Percentiles rank a stretch among this genome's conserved stretches.
Conservation (phyloP, 768 basidiomycete genomes). For the Russula emetica region DNA sequence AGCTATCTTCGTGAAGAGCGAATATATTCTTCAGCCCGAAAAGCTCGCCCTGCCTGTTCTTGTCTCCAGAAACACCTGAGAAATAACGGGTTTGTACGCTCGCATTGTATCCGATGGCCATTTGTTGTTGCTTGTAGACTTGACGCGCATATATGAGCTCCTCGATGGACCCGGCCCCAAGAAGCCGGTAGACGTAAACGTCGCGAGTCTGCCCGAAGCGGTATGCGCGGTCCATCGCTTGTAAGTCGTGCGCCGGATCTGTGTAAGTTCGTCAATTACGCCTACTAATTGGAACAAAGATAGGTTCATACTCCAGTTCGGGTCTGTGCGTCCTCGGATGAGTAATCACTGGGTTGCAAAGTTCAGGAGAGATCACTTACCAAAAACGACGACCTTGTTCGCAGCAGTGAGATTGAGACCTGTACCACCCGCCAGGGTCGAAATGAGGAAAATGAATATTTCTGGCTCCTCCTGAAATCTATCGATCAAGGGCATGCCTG, state of each 20-base stretch:
- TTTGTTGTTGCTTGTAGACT: slow-evolving; percentile 90
- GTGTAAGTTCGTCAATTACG: slow-evolving; percentile 33
- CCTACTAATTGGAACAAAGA: background rate
- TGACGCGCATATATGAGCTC: slow-evolving; percentile 87
- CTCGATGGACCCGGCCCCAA: slow-evolving; percentile 84
- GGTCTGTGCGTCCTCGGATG: slow-evolving; percentile 46
- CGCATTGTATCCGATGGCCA: slow-evolving; percentile 84
- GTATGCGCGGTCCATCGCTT: slow-evolving; percentile 85
- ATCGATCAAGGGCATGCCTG: slow-evolving; percentile 86
- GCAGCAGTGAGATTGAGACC: slow-evolving; percentile 88
- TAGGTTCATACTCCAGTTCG: slow-evolving; percentile 81
- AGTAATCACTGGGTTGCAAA: background rate
- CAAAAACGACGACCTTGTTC: slow-evolving; percentile 92
- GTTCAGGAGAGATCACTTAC: slow-evolving; percentile 35
- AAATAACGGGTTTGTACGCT: slow-evolving; percentile 83
- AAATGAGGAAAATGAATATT: slow-evolving; percentile 80
- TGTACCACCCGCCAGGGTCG: slow-evolving; percentile 87
- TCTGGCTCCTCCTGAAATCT: slow-evolving; percentile 70
- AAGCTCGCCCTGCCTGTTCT: slow-evolving; percentile 68
- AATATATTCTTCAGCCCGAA: slow-evolving; percentile 88
- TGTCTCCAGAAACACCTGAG: slow-evolving; percentile 77
- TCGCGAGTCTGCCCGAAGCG: slow-evolving; percentile 84
- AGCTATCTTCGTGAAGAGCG: slow-evolving; percentile 61
- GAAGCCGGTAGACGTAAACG: slow-evolving; percentile 75
- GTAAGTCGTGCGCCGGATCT: slow-evolving; percentile 95